These are phyloP conservation scores for Sporobolomyces phaffii DNA, from an alignment of 768 basidiomycete species.

Conservation along the genomic window DNA sequence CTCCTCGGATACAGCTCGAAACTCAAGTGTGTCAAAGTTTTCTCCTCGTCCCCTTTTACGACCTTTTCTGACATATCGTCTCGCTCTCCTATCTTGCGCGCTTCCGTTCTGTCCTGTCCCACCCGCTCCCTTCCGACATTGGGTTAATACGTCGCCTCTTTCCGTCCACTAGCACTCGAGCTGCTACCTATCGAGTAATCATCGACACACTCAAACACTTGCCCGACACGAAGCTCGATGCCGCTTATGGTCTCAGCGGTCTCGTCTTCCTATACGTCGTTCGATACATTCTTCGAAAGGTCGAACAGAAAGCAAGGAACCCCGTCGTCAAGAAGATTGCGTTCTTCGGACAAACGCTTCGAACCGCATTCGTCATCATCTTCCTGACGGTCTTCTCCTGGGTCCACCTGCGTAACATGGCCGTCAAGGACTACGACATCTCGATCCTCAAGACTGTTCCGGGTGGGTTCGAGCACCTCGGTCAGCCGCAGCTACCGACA, in stretches of 20 bases:
- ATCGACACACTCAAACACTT: conserved; percentile 82
- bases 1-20: conserved; percentile 59
- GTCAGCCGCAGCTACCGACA: conserved; percentile 45
- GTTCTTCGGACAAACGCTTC: conserved; percentile 57
- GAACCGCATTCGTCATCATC: conserved; percentile 57
- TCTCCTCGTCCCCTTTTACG: conserved; percentile 59
- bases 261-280: conserved; percentile 58
- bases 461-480: conserved; percentile 59
- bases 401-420: conserved; percentile 60
- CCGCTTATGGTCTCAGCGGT: conserved; percentile 64
- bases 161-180: conserved; percentile 58
- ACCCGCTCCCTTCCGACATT: no score
- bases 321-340: conserved; percentile 62
- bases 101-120: no score
- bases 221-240: conserved; percentile 61
- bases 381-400: conserved; percentile 76
- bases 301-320: conserved; percentile 53
- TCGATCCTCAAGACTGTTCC: conserved; percentile 57
- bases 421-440: conserved; percentile 54
- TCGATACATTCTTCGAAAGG: conserved; percentile 54
- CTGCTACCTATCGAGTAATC: conserved; percentile 73
- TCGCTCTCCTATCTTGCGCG: conserved; percentile 58
- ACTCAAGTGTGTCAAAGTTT: conserved; percentile 58
- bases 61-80: conserved; percentile 77
- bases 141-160: no score